Evolutionary conservation across 1,139 yeast species (phyloP).

Genomic region (Schwanniomyces etchellsii): DNA sequence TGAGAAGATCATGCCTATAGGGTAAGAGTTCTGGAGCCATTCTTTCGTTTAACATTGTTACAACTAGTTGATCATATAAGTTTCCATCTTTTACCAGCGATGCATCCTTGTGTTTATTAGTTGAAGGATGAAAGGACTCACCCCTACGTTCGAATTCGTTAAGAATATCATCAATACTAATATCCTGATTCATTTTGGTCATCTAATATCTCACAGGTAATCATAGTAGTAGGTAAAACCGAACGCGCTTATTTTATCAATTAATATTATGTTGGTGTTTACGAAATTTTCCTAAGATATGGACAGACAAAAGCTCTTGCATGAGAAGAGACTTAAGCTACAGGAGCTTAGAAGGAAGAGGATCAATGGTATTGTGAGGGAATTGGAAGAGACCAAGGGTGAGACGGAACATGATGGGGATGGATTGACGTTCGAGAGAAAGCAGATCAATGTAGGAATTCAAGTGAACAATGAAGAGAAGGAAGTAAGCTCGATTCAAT

Average conservation of each 20-base stretch:
- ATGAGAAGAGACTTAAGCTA: conserved; percentile 38
- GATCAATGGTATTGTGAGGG: not conserved
- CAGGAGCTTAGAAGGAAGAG: conserved; percentile 33
- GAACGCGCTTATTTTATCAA: no score
- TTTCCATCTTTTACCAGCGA: conserved; percentile 7
- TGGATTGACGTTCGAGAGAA: not conserved
- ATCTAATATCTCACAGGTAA: not conserved
- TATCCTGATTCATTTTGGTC: conserved; percentile 8
- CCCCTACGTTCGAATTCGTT: conserved; percentile 47
- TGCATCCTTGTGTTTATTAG: not conserved
- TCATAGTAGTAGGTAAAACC: no score
- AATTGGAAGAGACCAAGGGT: not conserved
- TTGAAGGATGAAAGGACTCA: not conserved
- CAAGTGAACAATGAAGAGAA: conserved; percentile 21
- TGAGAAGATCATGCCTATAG: conserved; percentile 57
- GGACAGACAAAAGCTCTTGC: conserved; percentile 36
- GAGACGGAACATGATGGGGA: no score
- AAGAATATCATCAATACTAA: conserved; percentile 66
- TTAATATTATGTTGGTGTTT: no score
- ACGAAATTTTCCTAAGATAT: no score
- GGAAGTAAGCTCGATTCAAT: not conserved
- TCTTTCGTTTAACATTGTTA: conserved; percentile 78
- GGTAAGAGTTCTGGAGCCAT: conserved; percentile 79
- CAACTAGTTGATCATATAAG: conserved; percentile 43
- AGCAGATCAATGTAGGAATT: conserved; percentile 11